Percentiles rank a stretch among this genome's conserved stretches.
These are phyloP conservation scores for Agrocybe pediades DNA, from an alignment of 768 basidiomycete genomes.

Conservation along the genomic window DNA sequence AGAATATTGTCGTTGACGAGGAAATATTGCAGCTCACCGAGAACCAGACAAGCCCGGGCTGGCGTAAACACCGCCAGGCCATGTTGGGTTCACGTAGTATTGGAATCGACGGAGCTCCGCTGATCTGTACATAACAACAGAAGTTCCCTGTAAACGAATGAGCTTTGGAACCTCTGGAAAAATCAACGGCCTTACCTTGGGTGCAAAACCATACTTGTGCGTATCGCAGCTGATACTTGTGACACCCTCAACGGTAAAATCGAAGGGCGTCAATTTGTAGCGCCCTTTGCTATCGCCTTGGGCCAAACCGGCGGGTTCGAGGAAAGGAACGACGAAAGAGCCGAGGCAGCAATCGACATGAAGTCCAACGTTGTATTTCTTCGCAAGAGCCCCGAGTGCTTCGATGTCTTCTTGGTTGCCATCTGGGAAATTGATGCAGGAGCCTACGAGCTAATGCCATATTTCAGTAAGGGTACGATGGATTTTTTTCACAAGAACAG, in stretches of 20 bases:
- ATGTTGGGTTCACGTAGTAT: slow-evolving; percentile 82
- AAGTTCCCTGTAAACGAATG: slow-evolving; percentile 64
- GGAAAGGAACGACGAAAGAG: slow-evolving; percentile 91
- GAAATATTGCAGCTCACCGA: slow-evolving; percentile 50
- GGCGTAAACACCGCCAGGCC: slow-evolving; percentile 89
- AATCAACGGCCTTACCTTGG: slow-evolving; percentile 44
- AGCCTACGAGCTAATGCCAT: slow-evolving; percentile 70
- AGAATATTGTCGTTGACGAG: not conserved
- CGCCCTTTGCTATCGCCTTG: slow-evolving; percentile 51
- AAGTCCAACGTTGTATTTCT: slow-evolving; percentile 74
- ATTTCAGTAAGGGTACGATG: not conserved
- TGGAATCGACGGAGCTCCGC: slow-evolving; percentile 77
- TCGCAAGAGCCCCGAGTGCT: slow-evolving; percentile 74
- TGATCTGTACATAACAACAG: slow-evolving; percentile 92
- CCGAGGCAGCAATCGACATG: slow-evolving; percentile 97
- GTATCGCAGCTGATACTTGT: slow-evolving; percentile 96
- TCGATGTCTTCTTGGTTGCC: slow-evolving; percentile 88
- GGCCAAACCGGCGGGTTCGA: slow-evolving; percentile 76
- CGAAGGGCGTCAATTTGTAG: slow-evolving; percentile 72
- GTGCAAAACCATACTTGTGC: slow-evolving; percentile 47
- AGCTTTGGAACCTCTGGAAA: not conserved
- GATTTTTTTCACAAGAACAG: slow-evolving; percentile 7
- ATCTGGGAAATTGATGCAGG: slow-evolving; percentile 84
- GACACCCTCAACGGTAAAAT: slow-evolving; percentile 89
- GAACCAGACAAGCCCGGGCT: slow-evolving; percentile 91